phyloP scores from a whole-genome alignment of 2,329 filamentous ascomycete species.

The Knufia petricola region DNA sequence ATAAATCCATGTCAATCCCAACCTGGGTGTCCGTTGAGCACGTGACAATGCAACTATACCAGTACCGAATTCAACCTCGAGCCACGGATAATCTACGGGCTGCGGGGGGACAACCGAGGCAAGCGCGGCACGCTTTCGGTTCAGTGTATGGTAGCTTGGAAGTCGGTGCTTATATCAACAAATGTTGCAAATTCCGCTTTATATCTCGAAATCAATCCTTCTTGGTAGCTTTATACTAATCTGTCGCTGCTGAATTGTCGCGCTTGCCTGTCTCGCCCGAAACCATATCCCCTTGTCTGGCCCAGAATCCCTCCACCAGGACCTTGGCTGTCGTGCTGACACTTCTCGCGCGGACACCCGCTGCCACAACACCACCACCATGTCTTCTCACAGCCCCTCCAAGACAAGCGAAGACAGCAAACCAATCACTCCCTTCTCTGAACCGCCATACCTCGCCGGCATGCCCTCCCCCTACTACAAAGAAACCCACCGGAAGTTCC shows the following conservation, averaged over 20 bases:
- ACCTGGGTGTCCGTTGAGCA: no score
- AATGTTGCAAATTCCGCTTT: no score
- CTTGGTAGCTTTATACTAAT: no score
- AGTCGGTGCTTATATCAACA: no score
- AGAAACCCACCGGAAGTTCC: conserved; percentile 54
- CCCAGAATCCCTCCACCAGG: no score
- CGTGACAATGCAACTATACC: no score
- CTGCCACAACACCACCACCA: background rate
- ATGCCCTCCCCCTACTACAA: conserved; percentile 65
- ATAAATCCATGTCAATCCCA: no score
- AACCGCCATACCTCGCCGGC: conserved; percentile 61
- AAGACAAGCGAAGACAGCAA: conserved; percentile 8
- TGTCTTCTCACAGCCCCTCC: conserved; percentile 4
- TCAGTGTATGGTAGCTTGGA: background rate
- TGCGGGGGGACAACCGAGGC: background rate
- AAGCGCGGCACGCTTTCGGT: background rate
- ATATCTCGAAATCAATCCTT: no score
- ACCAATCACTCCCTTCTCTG: conserved; percentile 54
- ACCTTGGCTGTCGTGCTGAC: no score
- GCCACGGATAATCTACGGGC: background rate
- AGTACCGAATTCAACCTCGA: no score
- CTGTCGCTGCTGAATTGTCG: background rate
- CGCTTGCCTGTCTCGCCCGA: background rate
- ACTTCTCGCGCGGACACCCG: no score
- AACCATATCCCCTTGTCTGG: background rate